phyloP scores from a whole-genome alignment of 495 filamentous ascomycete species.

The Lophiotrema nucula region DNA sequence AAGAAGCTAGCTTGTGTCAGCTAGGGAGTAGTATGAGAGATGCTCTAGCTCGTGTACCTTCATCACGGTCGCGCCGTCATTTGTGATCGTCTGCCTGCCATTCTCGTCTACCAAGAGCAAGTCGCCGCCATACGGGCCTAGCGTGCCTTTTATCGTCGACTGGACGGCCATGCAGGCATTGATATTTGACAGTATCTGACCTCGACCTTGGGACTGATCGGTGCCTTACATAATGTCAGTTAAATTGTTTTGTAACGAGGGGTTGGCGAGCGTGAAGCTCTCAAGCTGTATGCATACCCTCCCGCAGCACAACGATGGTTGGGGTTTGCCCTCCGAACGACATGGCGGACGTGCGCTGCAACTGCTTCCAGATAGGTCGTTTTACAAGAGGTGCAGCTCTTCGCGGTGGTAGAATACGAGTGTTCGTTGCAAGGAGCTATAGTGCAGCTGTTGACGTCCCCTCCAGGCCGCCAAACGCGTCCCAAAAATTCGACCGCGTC shows the following conservation, averaged over 20 bases:
- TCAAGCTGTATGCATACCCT: constrained; percentile 80
- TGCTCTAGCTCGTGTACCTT: constrained; percentile 60
- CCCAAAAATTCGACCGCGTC: constrained; percentile 10
- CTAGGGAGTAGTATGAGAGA: neutral
- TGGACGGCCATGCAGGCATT: constrained; percentile 98
- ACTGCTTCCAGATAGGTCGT: too few relatives aligned
- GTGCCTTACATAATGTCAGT: constrained; percentile 62
- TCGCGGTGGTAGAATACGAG: too few relatives aligned
- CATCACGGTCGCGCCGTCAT: constrained; percentile 99
- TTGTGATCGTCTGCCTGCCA: constrained; percentile 95
- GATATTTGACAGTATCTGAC: constrained; percentile 97
- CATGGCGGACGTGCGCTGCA: constrained; percentile 61
- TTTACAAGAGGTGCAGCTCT: too few relatives aligned
- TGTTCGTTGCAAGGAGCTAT: too few relatives aligned
- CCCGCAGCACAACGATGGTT: constrained; percentile 97
- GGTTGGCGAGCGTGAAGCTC: neutral
- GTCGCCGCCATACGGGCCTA: constrained; percentile 98
- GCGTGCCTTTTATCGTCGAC: constrained; percentile 86
- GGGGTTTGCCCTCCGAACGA: constrained; percentile 97
- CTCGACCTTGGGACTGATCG: constrained; percentile 94
- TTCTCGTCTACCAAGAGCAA: constrained; percentile 92
- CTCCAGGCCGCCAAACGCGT: neutral
- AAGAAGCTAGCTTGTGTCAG: constrained; percentile 87
- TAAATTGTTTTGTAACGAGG: neutral
- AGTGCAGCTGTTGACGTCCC: too few relatives aligned